phyloP scores from a whole-genome alignment of 306 rosid genomes.

The Sindora glabra region DNA sequence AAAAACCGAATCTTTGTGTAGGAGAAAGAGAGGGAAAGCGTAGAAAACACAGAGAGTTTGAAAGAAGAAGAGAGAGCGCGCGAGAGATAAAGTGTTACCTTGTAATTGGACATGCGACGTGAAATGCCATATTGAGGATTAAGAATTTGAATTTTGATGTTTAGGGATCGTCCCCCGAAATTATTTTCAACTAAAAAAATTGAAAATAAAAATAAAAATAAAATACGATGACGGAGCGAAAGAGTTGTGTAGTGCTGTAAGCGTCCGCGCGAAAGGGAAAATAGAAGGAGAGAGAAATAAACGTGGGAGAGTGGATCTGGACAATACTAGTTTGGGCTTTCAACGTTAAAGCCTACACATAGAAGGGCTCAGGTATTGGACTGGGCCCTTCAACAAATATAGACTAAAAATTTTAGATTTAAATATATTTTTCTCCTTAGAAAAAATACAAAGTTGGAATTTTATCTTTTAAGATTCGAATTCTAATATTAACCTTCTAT shows the following conservation, averaged over 20 bases:
- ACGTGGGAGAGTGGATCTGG: too few species aligned
- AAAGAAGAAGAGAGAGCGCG: neutral
- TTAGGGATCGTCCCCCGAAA: slow-evolving; percentile 16
- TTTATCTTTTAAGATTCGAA: too few species aligned
- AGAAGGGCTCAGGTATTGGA: too few species aligned
- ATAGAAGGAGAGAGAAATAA: neutral
- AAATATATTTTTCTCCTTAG: too few species aligned
- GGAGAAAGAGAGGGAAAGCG: neutral
- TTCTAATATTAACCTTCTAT: too few species aligned
- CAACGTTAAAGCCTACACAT: too few species aligned
- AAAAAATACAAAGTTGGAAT: too few species aligned
- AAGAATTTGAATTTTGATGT: slow-evolving; percentile 38
- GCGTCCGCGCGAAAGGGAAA: neutral
- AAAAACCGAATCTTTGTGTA: neutral
- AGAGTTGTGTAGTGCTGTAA: neutral
- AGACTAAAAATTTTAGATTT: too few species aligned
- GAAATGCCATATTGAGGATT: slow-evolving; percentile 71
- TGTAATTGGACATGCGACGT: slow-evolving; percentile 83
- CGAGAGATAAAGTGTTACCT: slow-evolving; percentile 29
- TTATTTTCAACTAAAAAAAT: neutral
- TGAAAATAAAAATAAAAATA: neutral
- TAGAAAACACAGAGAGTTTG: neutral
- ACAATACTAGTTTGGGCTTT: too few species aligned
- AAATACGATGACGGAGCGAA: neutral
- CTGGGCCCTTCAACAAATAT: too few species aligned